Evolutionary conservation across 805 yeast species (phyloP), one percentile per base, ranked within the genome.

Genomic region (Monosporozyma aquatica): DNA sequence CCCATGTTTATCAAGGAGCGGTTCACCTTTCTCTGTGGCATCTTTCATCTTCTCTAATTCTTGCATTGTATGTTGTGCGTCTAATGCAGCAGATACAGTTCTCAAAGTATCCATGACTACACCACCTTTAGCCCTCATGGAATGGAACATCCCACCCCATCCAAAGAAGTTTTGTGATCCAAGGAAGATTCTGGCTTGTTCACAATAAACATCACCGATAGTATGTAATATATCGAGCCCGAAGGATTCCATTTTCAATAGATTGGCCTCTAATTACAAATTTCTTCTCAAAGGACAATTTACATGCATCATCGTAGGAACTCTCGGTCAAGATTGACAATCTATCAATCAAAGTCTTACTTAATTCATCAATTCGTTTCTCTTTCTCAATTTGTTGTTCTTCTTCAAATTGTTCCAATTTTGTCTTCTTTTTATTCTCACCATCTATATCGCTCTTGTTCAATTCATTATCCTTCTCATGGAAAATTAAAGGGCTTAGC

Each of bases 181-280:
- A 32, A 83, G 60, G 47, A 74, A 80, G 15, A 82, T 74, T 44
- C 72, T 72, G 22, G 78, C 81, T 56, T 82, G 81, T 53, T 80
- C 72, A 46, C 70, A 66, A 56, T 84, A 84, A 2, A 80, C 75
- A 41, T 75, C 71, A 20, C 92, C 94, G 42, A 84, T 74, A 0
- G 85, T 73, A 52, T 84, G 92, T 38, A 85, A 70, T 27, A 84
- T 82, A 55, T 84, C 87, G 25, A 82, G 62, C n/a, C 94, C 94
- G 62, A 84, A 84, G 18, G 90, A 82, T 60, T 84, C 92, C 77
- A 81, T 75, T 52, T 82, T 83, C 49, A 84, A 68, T 23, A 78
- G 68, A 56, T 89, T 92, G 13, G 95, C 95, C 61, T 92, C 97
- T 54, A 80, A 78, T 47, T 70, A n/a, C 71, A 51, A 84, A 72